phyloP scores from a whole-genome alignment of 495 filamentous ascomycete genomes.

The Paragyromitra xinjiangensis region DNA sequence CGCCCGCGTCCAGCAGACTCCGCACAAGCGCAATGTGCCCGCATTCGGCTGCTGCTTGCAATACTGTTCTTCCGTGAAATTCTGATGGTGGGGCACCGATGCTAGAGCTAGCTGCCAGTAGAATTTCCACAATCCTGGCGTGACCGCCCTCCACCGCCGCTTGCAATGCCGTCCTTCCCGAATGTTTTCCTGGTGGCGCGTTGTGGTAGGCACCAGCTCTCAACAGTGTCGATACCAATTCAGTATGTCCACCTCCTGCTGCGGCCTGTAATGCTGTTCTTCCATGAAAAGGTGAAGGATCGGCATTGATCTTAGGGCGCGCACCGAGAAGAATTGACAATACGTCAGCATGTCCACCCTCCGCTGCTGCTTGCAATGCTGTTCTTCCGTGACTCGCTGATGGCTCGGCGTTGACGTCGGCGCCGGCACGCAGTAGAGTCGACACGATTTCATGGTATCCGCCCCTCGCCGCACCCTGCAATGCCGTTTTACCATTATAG shows the following conservation, averaged over 20 bases:
- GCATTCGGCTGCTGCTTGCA: background rate
- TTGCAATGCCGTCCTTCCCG: conserved; percentile 21
- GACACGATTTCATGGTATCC: background rate
- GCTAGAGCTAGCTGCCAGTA: background rate
- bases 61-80: background rate
- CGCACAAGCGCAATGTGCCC: background rate
- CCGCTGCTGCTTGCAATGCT: too few species aligned
- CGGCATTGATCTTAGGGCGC: too few species aligned
- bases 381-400: conserved; percentile 12
- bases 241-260: conserved; percentile 10
- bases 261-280: conserved; percentile 4
- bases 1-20: background rate
- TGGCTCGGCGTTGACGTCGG: conserved; percentile 10
- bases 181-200: conserved; percentile 3
- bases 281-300: background rate
- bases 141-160: conserved; percentile 15
- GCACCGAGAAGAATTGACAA: too few species aligned
- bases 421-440: background rate
- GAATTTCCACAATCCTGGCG: conserved; percentile 3
- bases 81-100: background rate
- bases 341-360: background rate
- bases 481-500: background rate
- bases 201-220: background rate
- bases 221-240: background rate
- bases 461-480: background rate